A percentile compares a stretch with the other conserved stretches of the same genome.
phyloP scores from a whole-genome alignment of 1,284 basidiomycete species.

The Mycosarcoma maydis region DNA sequence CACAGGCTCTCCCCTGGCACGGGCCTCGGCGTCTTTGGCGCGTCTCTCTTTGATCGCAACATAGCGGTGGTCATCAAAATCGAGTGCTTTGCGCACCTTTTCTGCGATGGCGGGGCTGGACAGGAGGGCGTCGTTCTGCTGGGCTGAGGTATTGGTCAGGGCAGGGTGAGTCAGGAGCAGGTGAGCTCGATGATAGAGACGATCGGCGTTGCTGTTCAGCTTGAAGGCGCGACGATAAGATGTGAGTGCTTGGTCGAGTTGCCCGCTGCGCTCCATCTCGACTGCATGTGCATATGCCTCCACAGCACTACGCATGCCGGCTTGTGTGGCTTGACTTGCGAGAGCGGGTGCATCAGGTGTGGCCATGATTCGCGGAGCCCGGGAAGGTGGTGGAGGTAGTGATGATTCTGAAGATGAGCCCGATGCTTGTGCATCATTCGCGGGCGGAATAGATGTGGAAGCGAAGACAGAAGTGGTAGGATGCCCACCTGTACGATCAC shows the following conservation, averaged over 20 bases:
- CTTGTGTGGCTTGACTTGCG: slow-evolving; percentile 26
- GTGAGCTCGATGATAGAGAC: slow-evolving; percentile 54
- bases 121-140: slow-evolving; percentile 38
- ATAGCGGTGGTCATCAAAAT: slow-evolving; percentile 51
- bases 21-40: slow-evolving; percentile 27
- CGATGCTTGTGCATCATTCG: slow-evolving; percentile 6
- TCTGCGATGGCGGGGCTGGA: slow-evolving; percentile 49
- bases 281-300: slow-evolving; percentile 54
- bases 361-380: slow-evolving; percentile 20
- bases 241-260: slow-evolving; percentile 48
- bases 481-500: slow-evolving; percentile 2
- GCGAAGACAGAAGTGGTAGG: not conserved
- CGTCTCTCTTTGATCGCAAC: slow-evolving; percentile 47
- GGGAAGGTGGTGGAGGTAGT: not conserved
- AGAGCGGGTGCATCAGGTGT: slow-evolving; percentile 23
- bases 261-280: slow-evolving; percentile 51
- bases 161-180: slow-evolving; percentile 42
- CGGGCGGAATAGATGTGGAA: slow-evolving; percentile 1
- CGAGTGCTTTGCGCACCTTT: slow-evolving; percentile 46
- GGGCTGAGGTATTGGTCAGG: slow-evolving; percentile 19
- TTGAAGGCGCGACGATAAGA: slow-evolving; percentile 57
- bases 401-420: not conserved
- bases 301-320: slow-evolving; percentile 44
- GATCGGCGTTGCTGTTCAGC: slow-evolving; percentile 52
- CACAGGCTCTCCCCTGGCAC: slow-evolving; percentile 16